Evolutionary conservation across 768 basidiomycete species (phyloP).

Genomic region (Suillus spraguei): DNA sequence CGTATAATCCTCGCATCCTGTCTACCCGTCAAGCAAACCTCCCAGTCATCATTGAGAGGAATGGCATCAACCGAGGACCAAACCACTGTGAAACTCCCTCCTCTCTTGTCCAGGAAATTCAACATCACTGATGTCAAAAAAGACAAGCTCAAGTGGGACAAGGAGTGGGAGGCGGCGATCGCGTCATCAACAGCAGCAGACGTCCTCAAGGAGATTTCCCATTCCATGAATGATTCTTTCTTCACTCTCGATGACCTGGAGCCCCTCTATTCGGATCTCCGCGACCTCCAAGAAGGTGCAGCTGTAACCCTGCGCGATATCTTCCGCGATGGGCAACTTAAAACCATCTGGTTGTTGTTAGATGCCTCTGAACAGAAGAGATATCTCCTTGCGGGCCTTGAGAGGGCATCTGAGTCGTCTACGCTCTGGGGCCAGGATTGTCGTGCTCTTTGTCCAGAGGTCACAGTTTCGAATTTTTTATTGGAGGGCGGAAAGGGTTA

Average conservation of each 20-base stretch:
- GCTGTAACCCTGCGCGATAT: background rate
- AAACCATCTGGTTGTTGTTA: conserved; percentile 21
- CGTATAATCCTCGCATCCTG: background rate
- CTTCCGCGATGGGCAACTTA: conserved; percentile 8
- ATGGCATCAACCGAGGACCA: background rate
- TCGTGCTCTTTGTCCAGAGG: conserved; percentile 23
- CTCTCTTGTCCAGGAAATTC: conserved; percentile 6
- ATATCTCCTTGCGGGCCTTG: conserved; percentile 20
- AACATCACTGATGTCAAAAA: conserved; percentile 12
- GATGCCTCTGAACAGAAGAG: conserved; percentile 15
- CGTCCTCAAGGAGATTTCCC: conserved; percentile 14
- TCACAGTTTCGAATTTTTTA: conserved; percentile 16
- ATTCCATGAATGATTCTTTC: background rate
- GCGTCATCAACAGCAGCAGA: conserved; percentile 14
- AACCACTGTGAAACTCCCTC: background rate
- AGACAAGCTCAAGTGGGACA: conserved; percentile 21
- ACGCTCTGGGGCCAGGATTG: conserved; percentile 12
- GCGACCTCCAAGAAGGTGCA: background rate
- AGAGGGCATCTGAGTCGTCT: conserved; percentile 12
- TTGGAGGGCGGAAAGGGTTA: conserved; percentile 12
- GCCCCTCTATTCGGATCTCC: conserved; percentile 1
- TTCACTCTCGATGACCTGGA: background rate
- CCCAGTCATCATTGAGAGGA: background rate
- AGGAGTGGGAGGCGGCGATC: conserved; percentile 23
- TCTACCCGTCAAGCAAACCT: background rate